Percentiles rank a stretch among this genome's conserved stretches.
phyloP scores from a whole-genome alignment of 1,284 basidiomycete species.

The Ganoderma meredithae region DNA sequence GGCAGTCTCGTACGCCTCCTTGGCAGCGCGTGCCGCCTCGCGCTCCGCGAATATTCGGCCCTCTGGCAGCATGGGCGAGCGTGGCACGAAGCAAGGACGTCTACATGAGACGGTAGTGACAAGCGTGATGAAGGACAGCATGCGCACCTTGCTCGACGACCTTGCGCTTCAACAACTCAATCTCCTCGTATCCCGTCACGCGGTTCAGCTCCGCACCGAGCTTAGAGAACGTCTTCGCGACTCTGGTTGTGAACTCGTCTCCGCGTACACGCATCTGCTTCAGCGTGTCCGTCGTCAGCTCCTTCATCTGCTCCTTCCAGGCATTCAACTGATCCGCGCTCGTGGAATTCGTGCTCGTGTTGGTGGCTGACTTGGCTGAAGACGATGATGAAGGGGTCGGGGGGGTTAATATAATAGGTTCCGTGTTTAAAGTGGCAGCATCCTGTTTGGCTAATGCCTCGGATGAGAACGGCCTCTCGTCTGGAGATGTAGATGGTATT shows the following conservation, averaged over 20 bases:
- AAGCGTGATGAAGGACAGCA: neutral
- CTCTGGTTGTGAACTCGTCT: slow-evolving; percentile 62
- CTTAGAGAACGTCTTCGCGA: slow-evolving; percentile 69
- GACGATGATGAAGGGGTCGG: neutral
- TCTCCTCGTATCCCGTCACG: slow-evolving; percentile 90
- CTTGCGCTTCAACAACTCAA: slow-evolving; percentile 80
- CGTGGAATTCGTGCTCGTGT: neutral
- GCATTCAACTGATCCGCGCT: slow-evolving; percentile 16
- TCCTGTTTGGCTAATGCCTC: neutral
- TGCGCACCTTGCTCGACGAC: slow-evolving; percentile 84
- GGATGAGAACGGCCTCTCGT: neutral
- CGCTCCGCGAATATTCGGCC: slow-evolving; percentile 66
- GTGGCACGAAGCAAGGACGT: slow-evolving; percentile 6
- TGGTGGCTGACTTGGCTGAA: neutral
- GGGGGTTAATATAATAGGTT: neutral
- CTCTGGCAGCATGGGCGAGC: slow-evolving; percentile 52
- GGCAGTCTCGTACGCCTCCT: slow-evolving; percentile 76
- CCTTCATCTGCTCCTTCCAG: slow-evolving; percentile 45
- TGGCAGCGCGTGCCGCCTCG: slow-evolving; percentile 69
- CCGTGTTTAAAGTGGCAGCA: neutral
- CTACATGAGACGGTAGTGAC: neutral
- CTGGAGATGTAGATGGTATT: neutral
- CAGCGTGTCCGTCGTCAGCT: slow-evolving; percentile 59
- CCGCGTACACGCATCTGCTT: slow-evolving; percentile 57
- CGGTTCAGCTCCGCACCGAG: slow-evolving; percentile 83